phyloP scores from a whole-genome alignment of 2,329 filamentous ascomycete species.

The Pseudogymnoascus sp. region DNA sequence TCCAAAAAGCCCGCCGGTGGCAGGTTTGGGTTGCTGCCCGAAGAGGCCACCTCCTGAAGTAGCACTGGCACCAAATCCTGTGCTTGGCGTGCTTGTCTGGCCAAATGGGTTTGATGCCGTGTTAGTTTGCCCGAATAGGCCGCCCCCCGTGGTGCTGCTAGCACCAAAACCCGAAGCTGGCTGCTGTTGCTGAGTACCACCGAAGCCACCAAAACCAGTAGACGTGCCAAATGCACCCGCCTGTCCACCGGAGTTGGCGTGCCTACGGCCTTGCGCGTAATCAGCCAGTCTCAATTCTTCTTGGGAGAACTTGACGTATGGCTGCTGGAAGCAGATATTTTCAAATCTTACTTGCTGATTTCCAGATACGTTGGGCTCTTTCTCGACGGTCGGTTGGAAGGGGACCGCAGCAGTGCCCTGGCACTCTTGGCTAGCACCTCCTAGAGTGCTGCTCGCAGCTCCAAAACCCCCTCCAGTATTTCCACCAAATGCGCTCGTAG shows the following conservation, averaged over 20 bases:
- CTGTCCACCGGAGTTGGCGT: slow-evolving; percentile 73
- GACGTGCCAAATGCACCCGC: slow-evolving; percentile 71
- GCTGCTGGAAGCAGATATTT: slow-evolving; percentile 68
- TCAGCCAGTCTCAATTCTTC: slow-evolving; percentile 77
- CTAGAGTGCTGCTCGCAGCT: slow-evolving; percentile 36
- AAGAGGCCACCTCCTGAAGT: slow-evolving; percentile 32
- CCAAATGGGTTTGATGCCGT: slow-evolving; percentile 37
- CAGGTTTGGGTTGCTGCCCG: slow-evolving; percentile 28
- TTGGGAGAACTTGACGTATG: slow-evolving; percentile 85
- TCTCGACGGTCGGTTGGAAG: slow-evolving; percentile 64
- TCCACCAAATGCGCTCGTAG: slow-evolving; percentile 32
- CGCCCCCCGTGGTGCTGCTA: slow-evolving; percentile 22
- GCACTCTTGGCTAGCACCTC: slow-evolving; percentile 45
- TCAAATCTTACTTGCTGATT: slow-evolving; percentile 60
- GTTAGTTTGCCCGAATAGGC: slow-evolving; percentile 33
- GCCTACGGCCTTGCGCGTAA: slow-evolving; percentile 78
- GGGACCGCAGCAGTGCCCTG: slow-evolving; percentile 63
- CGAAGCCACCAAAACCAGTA: slow-evolving; percentile 46
- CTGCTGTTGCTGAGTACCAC: slow-evolving; percentile 26
- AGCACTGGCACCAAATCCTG: slow-evolving; percentile 41
- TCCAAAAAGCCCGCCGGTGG: slow-evolving; percentile 36
- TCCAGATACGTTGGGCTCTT: slow-evolving; percentile 50
- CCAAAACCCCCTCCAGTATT: slow-evolving; percentile 35
- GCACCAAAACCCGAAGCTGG: slow-evolving; percentile 30
- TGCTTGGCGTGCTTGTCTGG: slow-evolving; percentile 32